Evolutionary conservation across 129 eudicot species (phyloP).

Genomic region (Erigeron canadensis): DNA sequence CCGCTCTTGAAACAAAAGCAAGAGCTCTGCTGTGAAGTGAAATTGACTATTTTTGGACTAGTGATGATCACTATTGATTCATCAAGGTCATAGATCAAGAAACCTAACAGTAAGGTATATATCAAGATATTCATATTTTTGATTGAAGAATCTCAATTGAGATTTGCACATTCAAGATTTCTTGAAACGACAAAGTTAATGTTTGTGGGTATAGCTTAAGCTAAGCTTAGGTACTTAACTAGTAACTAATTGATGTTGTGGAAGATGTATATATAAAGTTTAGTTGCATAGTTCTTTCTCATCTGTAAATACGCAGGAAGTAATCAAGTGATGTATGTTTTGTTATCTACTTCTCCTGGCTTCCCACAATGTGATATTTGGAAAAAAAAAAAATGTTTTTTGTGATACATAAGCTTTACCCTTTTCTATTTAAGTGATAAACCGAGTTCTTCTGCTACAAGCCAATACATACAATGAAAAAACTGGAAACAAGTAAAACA

Average conservation of each 20-base stretch:
- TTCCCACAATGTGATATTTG: not conserved
- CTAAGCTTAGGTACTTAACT: not conserved
- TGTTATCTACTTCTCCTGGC: no score
- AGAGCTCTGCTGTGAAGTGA: not conserved
- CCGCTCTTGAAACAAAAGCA: not conserved
- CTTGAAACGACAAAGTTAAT: conserved; percentile 21
- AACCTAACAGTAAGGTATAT: not conserved
- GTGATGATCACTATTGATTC: not conserved
- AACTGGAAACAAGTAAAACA: not conserved
- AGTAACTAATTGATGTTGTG: conserved; percentile 7
- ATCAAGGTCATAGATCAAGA: not conserved
- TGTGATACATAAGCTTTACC: no score
- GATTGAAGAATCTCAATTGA: not conserved
- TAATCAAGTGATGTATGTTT: not conserved
- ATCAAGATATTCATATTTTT: not conserved
- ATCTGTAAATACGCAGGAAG: conserved; percentile 1
- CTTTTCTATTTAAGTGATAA: no score
- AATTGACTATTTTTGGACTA: not conserved
- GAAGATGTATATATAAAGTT: conserved; percentile 16
- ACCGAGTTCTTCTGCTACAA: not conserved
- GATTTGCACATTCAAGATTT: conserved; percentile 27
- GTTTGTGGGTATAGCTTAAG: not conserved
- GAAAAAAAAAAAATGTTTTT: no score
- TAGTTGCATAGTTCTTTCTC: conserved; percentile 6
- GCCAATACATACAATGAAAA: not conserved